Base-by-base conservation (phyloP, 1,284 basidiomycete species). In the Papiliotrema fonsecae region DNA sequence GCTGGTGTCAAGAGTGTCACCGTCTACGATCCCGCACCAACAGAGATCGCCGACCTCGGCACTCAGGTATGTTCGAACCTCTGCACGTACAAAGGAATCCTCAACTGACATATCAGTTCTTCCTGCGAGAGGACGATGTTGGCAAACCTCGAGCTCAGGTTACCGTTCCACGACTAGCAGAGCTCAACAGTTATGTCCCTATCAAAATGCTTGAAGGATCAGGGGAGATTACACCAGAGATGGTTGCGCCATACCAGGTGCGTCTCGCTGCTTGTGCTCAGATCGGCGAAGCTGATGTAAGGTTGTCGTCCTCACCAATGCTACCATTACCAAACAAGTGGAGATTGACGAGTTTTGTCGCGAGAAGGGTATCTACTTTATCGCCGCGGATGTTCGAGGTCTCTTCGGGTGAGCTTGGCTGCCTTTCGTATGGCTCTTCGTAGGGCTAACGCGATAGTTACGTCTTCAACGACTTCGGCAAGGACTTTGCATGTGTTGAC, bases 1-100 rank as follows among this genome's bases (percentile, higher is more conserved):
- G 96, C 96, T 42, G 96, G 96, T 55, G 96, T 99, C 50, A 98
- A 97, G 77, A 93, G 89, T 21, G 94, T 98, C 38, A 97, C 93
- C 16, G 80, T 98, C 55, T 97, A 85, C 69, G 96, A 99, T 74
- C 93, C 94, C 7, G 85, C 90, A 54, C 87, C 84, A 6, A 88
- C 94, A 18, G 80, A 82, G 41, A 70, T 94, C 35, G 83, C 87
- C 58, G 96, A 99, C 75, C 80, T 99, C 41, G 88, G 92, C 69
- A 89, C 92, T 6, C 92, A 97, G 77, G 90, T 87, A 61, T 62
- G 78, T n/a, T n/a, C 73, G 25, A 7, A 21, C 25, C 11, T 18
- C 18, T 26, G 32, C 40, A 19, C 24, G 3, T 22, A 31, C 6
- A 21, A 21, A 21, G 7, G n/a, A 28, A 28, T 42, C 21, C 32